Evolutionary conservation across 257 asterid species (phyloP), one percentile per base, ranked within the genome.

Genomic region (Mentha longifolia): DNA sequence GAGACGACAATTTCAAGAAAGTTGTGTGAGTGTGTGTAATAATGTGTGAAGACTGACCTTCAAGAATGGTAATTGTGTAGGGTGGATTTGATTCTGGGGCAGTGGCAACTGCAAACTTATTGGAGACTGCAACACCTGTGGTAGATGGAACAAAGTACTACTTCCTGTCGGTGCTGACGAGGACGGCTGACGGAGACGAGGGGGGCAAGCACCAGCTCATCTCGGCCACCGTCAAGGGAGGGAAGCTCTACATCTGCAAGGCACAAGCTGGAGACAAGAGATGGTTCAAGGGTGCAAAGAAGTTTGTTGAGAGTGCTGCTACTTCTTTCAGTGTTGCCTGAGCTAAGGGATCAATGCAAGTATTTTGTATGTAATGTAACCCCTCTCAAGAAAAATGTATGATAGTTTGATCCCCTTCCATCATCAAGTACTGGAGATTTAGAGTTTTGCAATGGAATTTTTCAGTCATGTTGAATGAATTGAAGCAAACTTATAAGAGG

Each of bases 181-280:
- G 98, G 79, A 92, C 98, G 4, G 98, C 98, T 0, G 98, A 92
- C 12, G 98, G 98, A 43, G 90, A 83, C 56, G 96, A 92, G 74
- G 98, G 98, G 0, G 98, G 98, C 8, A 90, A 85, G 51, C 98
- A 92, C 87, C 97, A 88, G 43, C 78, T 92, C 77, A 88, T 90
- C 51, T 39, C 84, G 3, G 95, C 98, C 63, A 80, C 93, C 0
- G 89, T 90, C 17, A 77, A 84, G 19, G 86, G 76, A 11, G 91
- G 97, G 14, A 91, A 94, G 85, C 95, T 95, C 55, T 95, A 87
- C 86, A 83, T 91, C 52, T 89, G 95, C 92, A 94, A 94, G 83
- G 97, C 97, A 51, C 99, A 94, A 77, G 99, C 99, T 4, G 99
- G 99, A 41, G 99, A 91, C 89, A 94, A 94, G 90, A 91, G 99